Base-by-base conservation (phyloP, 495 filamentous ascomycete species). In the Rhypophila decipiens region DNA sequence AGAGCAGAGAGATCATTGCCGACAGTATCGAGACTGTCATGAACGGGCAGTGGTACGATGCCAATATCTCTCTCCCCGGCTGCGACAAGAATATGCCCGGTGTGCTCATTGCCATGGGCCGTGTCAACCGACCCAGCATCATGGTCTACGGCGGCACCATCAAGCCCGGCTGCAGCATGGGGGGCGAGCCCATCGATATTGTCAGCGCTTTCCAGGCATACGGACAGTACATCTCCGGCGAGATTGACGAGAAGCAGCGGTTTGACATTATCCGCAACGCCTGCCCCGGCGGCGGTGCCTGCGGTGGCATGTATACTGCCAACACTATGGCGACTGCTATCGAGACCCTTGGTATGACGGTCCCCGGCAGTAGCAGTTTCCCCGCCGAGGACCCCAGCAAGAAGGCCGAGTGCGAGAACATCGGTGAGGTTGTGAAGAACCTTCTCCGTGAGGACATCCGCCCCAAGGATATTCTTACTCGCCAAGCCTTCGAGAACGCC, bases 21-120 rank as follows among this genome's bases (percentile, higher is more conserved):
- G 94, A 98, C 68, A 90, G 86, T 27, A 93, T 98, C 56, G 94
- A 98, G 77, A 97, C 94, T 5, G 93, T 97, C 34, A 98, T 98
- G 93, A 80, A 88, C 40, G 93, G 88, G 11, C 93, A 98, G 74
- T 98, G 93, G 94, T 98, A 98, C 64, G 93, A 98, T 67, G 93
- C 87, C 60, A 97, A 97, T 64, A 88, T 98, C 62, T 94, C 88
- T 17, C 87, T 98, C 57, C 93, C 93, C n/a, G 93, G 93, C 34
- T 98, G 93, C 67, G 94, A 98, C 76, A 98, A 98, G 83, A 98
- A 98, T 69, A 96, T 98, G 94, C 93, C 93, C 5, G 93, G 93
- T 69, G 93, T 96, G 29, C 69, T 96, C 50, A 98, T 98, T 73
- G 94, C 93, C 35, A 96, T 96, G 93, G 93, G 88, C 23, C 77